Conservation (phyloP, 768 basidiomycete species). For the Auricularia auricula-judae region DNA sequence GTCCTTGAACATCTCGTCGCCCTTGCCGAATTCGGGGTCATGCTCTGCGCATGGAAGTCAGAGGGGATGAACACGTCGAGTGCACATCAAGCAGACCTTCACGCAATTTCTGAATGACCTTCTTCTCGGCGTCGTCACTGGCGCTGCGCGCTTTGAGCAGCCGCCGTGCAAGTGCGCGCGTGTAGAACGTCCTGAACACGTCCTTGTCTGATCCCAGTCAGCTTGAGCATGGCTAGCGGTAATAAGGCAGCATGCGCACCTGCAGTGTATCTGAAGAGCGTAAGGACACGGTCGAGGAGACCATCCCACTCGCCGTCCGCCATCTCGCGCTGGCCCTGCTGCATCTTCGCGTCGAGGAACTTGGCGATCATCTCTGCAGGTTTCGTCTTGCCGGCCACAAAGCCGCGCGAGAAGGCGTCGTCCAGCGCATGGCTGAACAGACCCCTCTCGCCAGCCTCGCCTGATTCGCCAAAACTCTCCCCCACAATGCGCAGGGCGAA, state of each 20-base stretch:
- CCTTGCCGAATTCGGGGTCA: conserved; percentile 90
- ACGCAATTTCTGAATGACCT: conserved; percentile 76
- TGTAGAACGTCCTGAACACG: conserved; percentile 89
- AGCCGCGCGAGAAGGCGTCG: conserved; percentile 64
- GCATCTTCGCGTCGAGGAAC: conserved; percentile 77
- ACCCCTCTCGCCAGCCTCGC: neutral
- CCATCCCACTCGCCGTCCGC: conserved; percentile 53
- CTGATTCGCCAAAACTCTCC: conserved; percentile 38
- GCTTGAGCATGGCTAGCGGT: neutral
- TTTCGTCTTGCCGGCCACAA: conserved; percentile 65
- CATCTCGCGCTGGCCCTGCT: conserved; percentile 66
- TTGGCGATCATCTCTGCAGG: conserved; percentile 92
- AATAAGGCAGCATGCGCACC: conserved; percentile 13
- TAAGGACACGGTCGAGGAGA: conserved; percentile 54
- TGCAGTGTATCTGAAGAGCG: conserved; percentile 75
- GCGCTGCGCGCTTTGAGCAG: conserved; percentile 76
- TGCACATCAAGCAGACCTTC: conserved; percentile 36
- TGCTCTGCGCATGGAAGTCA: conserved; percentile 44
- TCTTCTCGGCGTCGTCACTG: conserved; percentile 76
- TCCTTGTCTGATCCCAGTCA: conserved; percentile 52
- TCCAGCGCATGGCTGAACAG: neutral
- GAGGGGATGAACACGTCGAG: no score
- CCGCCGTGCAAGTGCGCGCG: conserved; percentile 78
- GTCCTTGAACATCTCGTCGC: conserved; percentile 94
- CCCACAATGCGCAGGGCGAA: conserved; percentile 40